phyloP scores from a whole-genome alignment of 106 monocot genomes.

The Alisma plantagoaquatica region DNA sequence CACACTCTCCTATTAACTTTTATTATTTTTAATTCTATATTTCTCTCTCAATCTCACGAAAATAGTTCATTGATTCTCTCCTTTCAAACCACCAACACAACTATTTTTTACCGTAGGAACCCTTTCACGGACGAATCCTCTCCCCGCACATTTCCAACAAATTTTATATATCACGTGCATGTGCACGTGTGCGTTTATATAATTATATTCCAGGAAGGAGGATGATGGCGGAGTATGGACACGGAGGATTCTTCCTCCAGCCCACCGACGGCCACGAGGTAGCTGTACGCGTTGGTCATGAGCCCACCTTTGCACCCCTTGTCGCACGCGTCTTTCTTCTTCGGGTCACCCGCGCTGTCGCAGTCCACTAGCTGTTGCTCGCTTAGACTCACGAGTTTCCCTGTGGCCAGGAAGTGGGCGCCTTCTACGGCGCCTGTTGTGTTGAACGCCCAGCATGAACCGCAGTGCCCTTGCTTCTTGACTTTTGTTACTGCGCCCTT shows the following conservation, averaged over 20 bases:
- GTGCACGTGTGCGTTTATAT: no score
- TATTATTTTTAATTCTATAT: no score
- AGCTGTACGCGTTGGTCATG: conserved; percentile 82
- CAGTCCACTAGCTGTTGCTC: conserved; percentile 92
- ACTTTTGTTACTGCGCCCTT: conserved; percentile 75
- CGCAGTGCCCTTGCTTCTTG: conserved; percentile 83
- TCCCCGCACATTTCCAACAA: no score
- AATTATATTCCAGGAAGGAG: no score
- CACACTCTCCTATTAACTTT: no score
- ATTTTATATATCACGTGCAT: no score
- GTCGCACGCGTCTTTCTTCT: conserved; percentile 51
- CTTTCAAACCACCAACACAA: no score
- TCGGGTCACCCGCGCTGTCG: conserved; percentile 67
- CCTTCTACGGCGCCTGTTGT: conserved; percentile 82
- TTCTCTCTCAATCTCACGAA: no score
- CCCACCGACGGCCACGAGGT: conserved; percentile 59
- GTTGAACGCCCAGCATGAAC: conserved; percentile 95
- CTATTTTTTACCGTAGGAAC: no score
- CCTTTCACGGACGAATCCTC: no score
- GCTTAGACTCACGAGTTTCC: conserved; percentile 67
- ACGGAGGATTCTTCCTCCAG: conserved; percentile 52
- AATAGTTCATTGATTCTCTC: no score
- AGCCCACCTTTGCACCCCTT: conserved; percentile 69
- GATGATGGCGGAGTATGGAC: conserved; percentile 80
- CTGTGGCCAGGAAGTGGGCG: conserved; percentile 64